These are phyloP conservation scores for Actinidia chinensis DNA, from an alignment of 179 eudicot genomes.

Conservation along the genomic window DNA sequence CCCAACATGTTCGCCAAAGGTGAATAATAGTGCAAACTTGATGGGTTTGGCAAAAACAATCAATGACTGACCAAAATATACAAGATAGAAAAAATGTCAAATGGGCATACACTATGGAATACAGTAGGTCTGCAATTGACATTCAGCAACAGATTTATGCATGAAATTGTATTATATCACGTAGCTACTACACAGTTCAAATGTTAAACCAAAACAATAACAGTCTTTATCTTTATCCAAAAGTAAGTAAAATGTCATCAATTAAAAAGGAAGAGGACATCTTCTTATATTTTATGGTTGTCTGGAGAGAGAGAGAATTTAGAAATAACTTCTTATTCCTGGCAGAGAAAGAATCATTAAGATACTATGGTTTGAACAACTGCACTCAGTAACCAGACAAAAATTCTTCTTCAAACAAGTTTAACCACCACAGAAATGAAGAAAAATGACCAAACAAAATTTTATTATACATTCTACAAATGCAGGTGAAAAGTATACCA, in stretches of 20 bases:
- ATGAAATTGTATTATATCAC: background rate
- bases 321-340: background rate
- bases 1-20: conserved; percentile 83
- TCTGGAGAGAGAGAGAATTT: conserved; percentile 1
- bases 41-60: conserved; percentile 69
- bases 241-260: background rate
- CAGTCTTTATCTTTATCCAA: background rate
- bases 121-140: background rate
- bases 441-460: background rate
- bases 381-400: background rate
- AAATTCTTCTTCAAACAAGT: background rate
- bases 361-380: background rate
- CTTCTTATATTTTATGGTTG: too few species aligned
- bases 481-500: background rate
- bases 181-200: background rate
- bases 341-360: background rate
- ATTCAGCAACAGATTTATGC: background rate
- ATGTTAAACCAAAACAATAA: background rate
- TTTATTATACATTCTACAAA: background rate
- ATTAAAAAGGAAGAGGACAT: background rate
- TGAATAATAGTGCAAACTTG: conserved; percentile 87
- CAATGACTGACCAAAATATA: conserved; percentile 61
- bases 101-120: background rate
- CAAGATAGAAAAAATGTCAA: background rate
- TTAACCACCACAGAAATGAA: background rate